These are phyloP conservation scores for Penicillium coffeae DNA, from an alignment of 495 filamentous ascomycete genomes.

Conservation along the genomic window DNA sequence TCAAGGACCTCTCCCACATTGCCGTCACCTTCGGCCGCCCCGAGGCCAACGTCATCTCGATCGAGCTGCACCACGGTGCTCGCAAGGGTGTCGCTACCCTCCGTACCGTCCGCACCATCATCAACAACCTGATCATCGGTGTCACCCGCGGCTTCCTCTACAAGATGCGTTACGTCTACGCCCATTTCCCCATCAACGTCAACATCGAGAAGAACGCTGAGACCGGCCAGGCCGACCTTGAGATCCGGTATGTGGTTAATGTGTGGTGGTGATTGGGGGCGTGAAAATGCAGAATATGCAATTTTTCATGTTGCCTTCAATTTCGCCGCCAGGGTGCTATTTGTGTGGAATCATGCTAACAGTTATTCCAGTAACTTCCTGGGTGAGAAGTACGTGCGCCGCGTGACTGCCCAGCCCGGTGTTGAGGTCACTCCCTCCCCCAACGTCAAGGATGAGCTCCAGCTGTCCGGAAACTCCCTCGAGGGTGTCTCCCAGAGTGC, in stretches of 20 bases:
- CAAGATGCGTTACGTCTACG: constrained; percentile 99
- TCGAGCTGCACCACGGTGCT: constrained; percentile 95
- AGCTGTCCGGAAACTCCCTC: constrained; percentile 87
- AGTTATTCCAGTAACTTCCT: constrained; percentile 78
- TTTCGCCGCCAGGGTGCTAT: background rate
- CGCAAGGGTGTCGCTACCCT: constrained; percentile 97
- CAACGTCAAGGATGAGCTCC: constrained; percentile 95
- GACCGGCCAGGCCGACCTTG: constrained; percentile 82
- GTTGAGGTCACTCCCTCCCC: constrained; percentile 85
- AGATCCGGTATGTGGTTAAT: constrained; percentile 81
- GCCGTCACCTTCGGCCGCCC: constrained; percentile 90
- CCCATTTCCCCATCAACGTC: constrained; percentile 99
- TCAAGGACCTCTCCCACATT: constrained; percentile 92
- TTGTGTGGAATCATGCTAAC: background rate
- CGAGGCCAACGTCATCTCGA: constrained; percentile 76
- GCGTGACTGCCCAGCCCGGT: constrained; percentile 80
- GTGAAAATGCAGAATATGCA: background rate
- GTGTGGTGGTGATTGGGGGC: background rate
- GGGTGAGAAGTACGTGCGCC: constrained; percentile 98
- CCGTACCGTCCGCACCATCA: constrained; percentile 92
- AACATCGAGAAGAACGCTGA: constrained; percentile 96
- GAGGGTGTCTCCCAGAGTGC: constrained; percentile 96
- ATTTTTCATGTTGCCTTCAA: background rate
- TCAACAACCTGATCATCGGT: constrained; percentile 97
- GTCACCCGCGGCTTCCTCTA: constrained; percentile 99